phyloP scores from a whole-genome alignment of 768 basidiomycete species.

The Rhodosporidiobolus odoratus region DNA sequence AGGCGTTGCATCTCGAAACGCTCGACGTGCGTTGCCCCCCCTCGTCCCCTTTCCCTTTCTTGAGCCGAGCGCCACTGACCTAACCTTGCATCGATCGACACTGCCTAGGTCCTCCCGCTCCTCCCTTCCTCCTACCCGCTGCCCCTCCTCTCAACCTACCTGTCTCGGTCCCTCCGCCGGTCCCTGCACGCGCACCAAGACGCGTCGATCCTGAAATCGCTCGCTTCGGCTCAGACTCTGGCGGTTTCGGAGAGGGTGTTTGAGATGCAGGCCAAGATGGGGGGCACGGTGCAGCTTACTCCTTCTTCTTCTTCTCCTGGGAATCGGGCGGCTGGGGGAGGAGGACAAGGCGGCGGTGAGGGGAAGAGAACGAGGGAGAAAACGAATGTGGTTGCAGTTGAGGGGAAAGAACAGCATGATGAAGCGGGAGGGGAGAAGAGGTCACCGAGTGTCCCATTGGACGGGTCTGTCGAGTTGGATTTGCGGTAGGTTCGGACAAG shows the following conservation, averaged over 20 bases:
- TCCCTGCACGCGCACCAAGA: constrained; percentile 22
- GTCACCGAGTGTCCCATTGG: background rate
- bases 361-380: constrained; percentile 3
- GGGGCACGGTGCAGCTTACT: background rate
- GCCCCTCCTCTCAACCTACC: constrained; percentile 6
- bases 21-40: constrained; percentile 8
- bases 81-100: background rate
- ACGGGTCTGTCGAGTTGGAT: constrained; percentile 28
- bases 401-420: background rate
- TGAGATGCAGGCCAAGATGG: background rate
- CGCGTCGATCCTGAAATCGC: constrained; percentile 18
- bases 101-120: constrained; percentile 1
- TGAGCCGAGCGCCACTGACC: too few relatives aligned
- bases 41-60: background rate
- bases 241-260: constrained; percentile 8
- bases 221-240: constrained; percentile 27
- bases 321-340: background rate
- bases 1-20: constrained; percentile 25
- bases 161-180: constrained; percentile 19
- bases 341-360: background rate
- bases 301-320: too few relatives aligned
- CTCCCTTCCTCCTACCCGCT: constrained; percentile 7
- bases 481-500: constrained; percentile 15
- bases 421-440: background rate
- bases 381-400: background rate